Evolutionary conservation across 305 asterid genomes (phyloP).

Genomic region (Plantago rigida): DNA sequence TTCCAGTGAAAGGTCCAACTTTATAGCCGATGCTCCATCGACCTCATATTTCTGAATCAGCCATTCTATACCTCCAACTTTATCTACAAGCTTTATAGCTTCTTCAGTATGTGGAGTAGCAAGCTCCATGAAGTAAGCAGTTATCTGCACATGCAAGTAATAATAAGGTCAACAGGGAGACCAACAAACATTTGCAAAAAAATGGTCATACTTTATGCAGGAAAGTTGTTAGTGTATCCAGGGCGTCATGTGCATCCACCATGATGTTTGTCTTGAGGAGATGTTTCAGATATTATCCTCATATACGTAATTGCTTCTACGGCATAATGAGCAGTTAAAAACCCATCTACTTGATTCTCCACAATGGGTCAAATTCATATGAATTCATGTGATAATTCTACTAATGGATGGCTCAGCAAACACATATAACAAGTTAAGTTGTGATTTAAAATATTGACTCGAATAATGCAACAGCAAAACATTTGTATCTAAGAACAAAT

Average conservation of each 20-base stretch:
- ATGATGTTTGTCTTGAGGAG: too few species aligned
- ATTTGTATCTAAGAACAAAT: too few species aligned
- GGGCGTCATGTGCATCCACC: constrained; percentile 6
- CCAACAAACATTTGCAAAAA: constrained; percentile 1
- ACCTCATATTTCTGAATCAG: constrained; percentile 88
- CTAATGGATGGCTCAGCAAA: constrained; percentile 5
- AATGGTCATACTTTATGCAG: constrained; percentile 5
- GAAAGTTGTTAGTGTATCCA: constrained; percentile 18
- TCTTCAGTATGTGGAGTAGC: constrained; percentile 94
- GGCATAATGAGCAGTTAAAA: too few species aligned
- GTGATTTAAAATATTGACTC: too few species aligned
- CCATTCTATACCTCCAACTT: constrained; percentile 98
- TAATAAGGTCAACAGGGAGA: constrained; percentile 19
- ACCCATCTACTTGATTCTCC: too few species aligned
- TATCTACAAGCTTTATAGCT: constrained; percentile 87
- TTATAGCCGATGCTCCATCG: constrained; percentile 90
- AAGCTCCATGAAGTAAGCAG: constrained; percentile 91
- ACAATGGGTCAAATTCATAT: too few species aligned
- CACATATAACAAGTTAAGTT: neutral
- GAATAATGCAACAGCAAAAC: neutral
- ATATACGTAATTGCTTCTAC: too few species aligned
- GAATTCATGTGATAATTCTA: constrained; percentile 1
- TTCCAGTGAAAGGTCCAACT: constrained; percentile 85
- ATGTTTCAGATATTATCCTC: too few species aligned
- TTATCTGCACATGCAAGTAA: constrained; percentile 46